phyloP scores from a whole-genome alignment of 371 early-diverging fungal species.

The Paraphysoderma sedebokerense region DNA sequence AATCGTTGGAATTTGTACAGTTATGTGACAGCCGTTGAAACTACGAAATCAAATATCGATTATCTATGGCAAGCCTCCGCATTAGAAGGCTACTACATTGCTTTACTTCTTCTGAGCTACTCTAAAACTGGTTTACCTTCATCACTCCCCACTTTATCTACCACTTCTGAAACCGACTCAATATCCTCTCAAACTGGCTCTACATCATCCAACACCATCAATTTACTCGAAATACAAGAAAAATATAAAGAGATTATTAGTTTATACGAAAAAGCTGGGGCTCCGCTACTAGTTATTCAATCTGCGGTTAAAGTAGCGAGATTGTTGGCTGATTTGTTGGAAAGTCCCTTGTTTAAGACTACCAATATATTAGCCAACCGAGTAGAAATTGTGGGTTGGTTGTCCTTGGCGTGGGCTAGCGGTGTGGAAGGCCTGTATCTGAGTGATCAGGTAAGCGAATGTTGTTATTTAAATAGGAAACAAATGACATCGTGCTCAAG shows the following conservation, averaged over 20 bases:
- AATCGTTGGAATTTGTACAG: constrained; percentile 10
- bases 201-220: background rate
- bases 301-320: background rate
- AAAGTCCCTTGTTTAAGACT: no score
- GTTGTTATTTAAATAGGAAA: background rate
- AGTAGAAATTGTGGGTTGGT: constrained; percentile 37
- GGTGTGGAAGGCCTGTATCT: constrained; percentile 28
- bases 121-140: constrained; percentile 33
- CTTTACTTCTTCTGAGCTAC: constrained; percentile 34
- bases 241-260: constrained; percentile 19
- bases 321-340: background rate
- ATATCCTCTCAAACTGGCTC: no score
- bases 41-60: constrained; percentile 42
- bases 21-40: constrained; percentile 47
- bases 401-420: constrained; percentile 27
- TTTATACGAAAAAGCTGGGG: constrained; percentile 16
- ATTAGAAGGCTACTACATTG: constrained; percentile 48
- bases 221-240: constrained; percentile 14
- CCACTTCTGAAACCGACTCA: background rate
- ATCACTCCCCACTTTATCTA: constrained; percentile 3
- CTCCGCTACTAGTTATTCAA: constrained; percentile 2
- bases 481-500: background rate
- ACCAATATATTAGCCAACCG: no score
- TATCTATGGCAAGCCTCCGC: constrained; percentile 64
- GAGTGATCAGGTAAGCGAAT: constrained; percentile 30